phyloP scores from a whole-genome alignment of 805 yeast species.

The Metschnikowia colocasiae region DNA sequence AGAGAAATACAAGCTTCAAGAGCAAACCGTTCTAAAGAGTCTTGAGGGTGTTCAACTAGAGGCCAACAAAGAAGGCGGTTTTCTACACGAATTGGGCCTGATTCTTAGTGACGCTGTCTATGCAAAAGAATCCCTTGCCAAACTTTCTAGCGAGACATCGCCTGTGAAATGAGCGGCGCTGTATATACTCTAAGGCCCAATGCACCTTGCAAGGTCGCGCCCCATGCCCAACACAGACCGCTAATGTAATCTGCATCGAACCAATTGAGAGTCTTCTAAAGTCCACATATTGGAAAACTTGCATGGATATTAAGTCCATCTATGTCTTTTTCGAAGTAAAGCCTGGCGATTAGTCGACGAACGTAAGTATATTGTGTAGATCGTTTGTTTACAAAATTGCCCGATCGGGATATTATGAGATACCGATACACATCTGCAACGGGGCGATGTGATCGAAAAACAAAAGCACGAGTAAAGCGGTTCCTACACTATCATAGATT shows the following conservation, averaged over 20 bases:
- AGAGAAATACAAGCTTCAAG: constrained; percentile 6
- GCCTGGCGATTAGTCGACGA: no score
- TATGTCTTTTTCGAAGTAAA: no score
- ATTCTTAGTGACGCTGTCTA: background rate
- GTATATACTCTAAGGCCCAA: background rate
- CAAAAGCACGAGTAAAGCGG: background rate
- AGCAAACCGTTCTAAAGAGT: constrained; percentile 1
- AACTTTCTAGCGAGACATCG: background rate
- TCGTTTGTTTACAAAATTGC: constrained; percentile 2
- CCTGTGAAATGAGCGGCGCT: background rate
- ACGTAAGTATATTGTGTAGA: no score
- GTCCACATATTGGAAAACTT: background rate
- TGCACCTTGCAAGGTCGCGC: background rate
- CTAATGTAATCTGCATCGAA: background rate
- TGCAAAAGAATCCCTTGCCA: background rate
- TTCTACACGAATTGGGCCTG: background rate
- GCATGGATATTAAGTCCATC: no score
- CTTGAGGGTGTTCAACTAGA: background rate
- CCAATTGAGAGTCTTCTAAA: background rate
- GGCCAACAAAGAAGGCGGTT: background rate
- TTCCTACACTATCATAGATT: background rate
- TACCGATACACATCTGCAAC: constrained; percentile 1
- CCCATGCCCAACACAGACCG: background rate
- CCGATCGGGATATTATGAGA: constrained; percentile 2
- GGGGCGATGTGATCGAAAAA: constrained; percentile 2